Evolutionary conservation across 257 asterid genomes (phyloP), one percentile per base, ranked within the genome.

Genomic region (Echites panduratus): DNA sequence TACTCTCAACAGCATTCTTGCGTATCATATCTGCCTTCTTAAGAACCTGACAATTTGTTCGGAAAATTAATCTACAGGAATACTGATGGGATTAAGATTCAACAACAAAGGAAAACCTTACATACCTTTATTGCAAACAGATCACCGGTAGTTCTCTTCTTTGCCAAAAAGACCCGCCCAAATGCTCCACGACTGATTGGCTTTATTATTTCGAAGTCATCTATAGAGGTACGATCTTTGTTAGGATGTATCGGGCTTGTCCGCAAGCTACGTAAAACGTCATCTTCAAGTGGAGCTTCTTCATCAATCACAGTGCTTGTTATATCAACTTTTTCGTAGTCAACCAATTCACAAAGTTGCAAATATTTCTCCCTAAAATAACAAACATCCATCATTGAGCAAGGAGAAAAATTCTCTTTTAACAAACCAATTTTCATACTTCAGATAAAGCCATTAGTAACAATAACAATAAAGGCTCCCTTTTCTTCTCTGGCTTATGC

Each of bases 181-280:
- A 95, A 95, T 77, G 99, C 99, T 67, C 99, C 99, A 68, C 98
- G 98, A 84, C 99, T 95, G 72, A 95, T 95, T 68, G 98, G 99
- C 82, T 92, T 92, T 75, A 95, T 92, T 75, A 95, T 95, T 89
- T 92, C 99, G 66, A 95, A 95, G 85, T 92, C 97, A 83, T 95
- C 99, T 76, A 95, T 95, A 9, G 99, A 87, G 75, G 99, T 95
- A 45, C 98, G 99, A 75, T 92, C 98, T 83, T 85, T 93, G 76
- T 84, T 81, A 70, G 97, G 71, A 90, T 95, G 98, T 47, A 89
- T 76, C 0, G 99, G 99, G 86, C 99, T 95, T 76, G 96, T 92
- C 79, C 98, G 84, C 79, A 95, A 85, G 88, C 99, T 94, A 56
- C 96, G 99, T 40, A 92, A 84, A 71, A 90, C 98, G 83, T 94